These are phyloP conservation scores for Rhizoclosmatium sp. DNA, from an alignment of 192 early-diverging fungal genomes.

Conservation along the genomic window DNA sequence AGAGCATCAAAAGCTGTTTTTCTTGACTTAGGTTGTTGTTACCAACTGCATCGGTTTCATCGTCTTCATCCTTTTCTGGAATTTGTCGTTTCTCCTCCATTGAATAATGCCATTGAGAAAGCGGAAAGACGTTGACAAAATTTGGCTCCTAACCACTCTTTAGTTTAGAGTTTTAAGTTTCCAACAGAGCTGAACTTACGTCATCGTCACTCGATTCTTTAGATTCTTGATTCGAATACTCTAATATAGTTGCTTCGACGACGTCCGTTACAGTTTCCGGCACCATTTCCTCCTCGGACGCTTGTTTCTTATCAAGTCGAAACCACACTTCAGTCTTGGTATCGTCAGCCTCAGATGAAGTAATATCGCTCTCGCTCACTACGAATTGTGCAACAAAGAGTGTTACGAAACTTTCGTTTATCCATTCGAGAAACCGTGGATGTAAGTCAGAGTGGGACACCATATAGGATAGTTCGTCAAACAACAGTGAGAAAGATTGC, in stretches of 20 bases:
- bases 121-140: slow-evolving; percentile 10
- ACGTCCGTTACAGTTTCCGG: slow-evolving; percentile 29
- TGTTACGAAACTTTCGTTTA: slow-evolving; percentile 17
- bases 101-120: slow-evolving; percentile 15
- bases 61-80: not conserved
- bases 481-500: slow-evolving; percentile 32
- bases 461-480: slow-evolving; percentile 33
- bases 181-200: too few relatives aligned
- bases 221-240: not conserved
- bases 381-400: slow-evolving; percentile 13
- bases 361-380: not conserved
- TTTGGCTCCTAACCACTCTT: not conserved
- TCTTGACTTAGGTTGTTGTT: not conserved
- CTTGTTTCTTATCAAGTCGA: not conserved
- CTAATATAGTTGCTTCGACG: slow-evolving; percentile 28
- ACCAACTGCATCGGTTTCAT: not conserved
- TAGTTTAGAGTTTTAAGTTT: not conserved
- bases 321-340: slow-evolving; percentile 25
- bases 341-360: not conserved
- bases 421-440: slow-evolving; percentile 17
- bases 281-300: slow-evolving; percentile 9
- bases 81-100: not conserved
- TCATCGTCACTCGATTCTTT: not conserved
- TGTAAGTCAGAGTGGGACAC: slow-evolving; percentile 18
- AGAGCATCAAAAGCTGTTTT: slow-evolving; percentile 29